phyloP scores from a whole-genome alignment of 2,329 filamentous ascomycete species.

The Colletotrichum sp. region DNA sequence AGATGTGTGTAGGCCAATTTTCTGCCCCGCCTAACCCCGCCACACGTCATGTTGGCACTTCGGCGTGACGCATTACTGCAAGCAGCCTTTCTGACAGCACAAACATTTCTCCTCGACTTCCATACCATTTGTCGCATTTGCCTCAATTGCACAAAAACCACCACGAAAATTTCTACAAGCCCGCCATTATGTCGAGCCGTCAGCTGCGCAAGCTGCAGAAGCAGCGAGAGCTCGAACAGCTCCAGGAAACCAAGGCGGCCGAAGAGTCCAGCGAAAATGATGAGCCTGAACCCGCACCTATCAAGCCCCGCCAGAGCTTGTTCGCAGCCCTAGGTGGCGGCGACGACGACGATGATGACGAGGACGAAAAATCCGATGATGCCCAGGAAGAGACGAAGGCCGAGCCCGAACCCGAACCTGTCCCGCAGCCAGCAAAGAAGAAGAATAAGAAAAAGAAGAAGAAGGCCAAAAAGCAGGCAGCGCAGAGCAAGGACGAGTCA shows the following conservation, averaged over 20 bases:
- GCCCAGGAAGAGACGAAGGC: conserved; percentile 25
- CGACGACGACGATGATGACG: conserved; percentile 41
- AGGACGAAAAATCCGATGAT: conserved; percentile 37
- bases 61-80: conserved; percentile 19
- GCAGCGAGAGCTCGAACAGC: conserved; percentile 48
- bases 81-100: not conserved
- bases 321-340: conserved; percentile 59
- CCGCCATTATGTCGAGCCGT: conserved; percentile 51
- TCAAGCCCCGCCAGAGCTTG: conserved; percentile 47
- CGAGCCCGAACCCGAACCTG: conserved; percentile 24
- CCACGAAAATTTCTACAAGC: not conserved
- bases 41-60: conserved; percentile 20
- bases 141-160: not conserved
- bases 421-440: conserved; percentile 28
- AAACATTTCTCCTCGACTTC: not conserved
- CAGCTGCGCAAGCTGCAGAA: conserved; percentile 59
- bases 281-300: conserved; percentile 33
- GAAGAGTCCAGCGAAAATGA: conserved; percentile 35
- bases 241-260: conserved; percentile 28
- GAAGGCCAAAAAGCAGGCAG: conserved; percentile 35
- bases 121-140: not conserved
- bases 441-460: conserved; percentile 46
- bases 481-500: conserved; percentile 21
- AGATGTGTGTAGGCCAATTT: not conserved
- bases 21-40: conserved; percentile 21